A percentile compares a stretch with the other conserved stretches of the same genome.
Conservation (phyloP, 176 grass and related monocot genomes). For the Oryza brachyantha region DNA sequence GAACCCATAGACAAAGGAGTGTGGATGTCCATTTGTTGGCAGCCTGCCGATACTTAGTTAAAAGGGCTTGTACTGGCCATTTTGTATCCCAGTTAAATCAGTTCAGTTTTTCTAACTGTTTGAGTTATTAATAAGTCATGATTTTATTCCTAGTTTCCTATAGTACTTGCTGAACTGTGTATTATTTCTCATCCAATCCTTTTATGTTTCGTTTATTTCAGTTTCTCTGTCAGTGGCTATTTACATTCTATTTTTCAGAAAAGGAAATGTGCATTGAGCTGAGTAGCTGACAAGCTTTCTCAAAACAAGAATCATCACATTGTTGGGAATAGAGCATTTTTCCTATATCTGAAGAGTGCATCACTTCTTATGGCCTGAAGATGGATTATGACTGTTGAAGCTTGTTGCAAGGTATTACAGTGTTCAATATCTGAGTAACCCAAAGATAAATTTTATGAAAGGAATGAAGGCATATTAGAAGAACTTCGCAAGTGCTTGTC, state of each 20-base stretch:
- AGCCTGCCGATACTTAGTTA: neutral
- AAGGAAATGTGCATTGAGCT: neutral
- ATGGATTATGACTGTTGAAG: neutral
- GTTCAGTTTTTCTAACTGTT: neutral
- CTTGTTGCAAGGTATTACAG: neutral
- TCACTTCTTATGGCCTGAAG: too few relatives aligned
- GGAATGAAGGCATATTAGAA: neutral
- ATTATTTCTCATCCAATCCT: neutral
- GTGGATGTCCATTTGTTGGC: neutral
- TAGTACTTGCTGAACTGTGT: neutral
- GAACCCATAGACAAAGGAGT: neutral
- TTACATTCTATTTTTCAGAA: neutral
- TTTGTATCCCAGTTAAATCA: neutral
- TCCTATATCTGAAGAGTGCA: neutral
- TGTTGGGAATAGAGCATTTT: neutral
- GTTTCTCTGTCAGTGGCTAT: constrained; percentile 1
- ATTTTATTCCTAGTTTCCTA: neutral
- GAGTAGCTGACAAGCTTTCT: neutral
- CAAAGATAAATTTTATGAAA: neutral
- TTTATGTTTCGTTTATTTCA: neutral
- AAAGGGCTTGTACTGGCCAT: neutral
- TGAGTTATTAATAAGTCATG: neutral
- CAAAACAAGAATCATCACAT: neutral
- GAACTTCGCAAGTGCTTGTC: neutral
- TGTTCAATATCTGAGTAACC: neutral